Percentiles rank a stretch among this genome's conserved stretches.
phyloP scores from a whole-genome alignment of 495 filamentous ascomycete species.

The Hypoxylon trugodes region DNA sequence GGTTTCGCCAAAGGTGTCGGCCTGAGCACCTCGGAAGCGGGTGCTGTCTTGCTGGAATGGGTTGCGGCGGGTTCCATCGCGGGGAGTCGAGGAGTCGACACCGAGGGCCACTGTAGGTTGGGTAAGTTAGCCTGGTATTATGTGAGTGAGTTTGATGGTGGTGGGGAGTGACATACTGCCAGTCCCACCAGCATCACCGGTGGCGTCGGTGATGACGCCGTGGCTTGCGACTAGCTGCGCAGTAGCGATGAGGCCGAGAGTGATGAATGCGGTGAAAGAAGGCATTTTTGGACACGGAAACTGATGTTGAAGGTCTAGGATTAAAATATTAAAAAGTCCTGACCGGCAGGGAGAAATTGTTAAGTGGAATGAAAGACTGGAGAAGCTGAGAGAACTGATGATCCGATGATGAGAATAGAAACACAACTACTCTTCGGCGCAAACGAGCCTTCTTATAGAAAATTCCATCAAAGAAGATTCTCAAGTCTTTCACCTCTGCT shows the following conservation, averaged over 20 bases:
- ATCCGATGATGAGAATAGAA: conserved; percentile 25
- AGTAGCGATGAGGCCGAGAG: conserved; percentile 43
- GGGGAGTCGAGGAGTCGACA: conserved; percentile 59
- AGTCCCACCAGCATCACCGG: conserved; percentile 58
- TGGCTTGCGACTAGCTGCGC: conserved; percentile 55
- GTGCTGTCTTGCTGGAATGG: conserved; percentile 65
- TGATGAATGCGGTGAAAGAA: conserved; percentile 42
- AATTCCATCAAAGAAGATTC: conserved; percentile 10
- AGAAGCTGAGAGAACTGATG: conserved; percentile 19
- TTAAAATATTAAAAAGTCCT: conserved; percentile 31
- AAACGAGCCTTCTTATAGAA: conserved; percentile 36
- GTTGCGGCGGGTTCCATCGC: conserved; percentile 58
- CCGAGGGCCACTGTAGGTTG: conserved; percentile 47
- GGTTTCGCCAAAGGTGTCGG: conserved; percentile 56
- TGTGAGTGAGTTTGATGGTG: background rate
- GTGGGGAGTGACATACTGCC: conserved; percentile 43
- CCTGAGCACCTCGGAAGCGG: conserved; percentile 55
- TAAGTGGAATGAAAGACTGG: conserved; percentile 9
- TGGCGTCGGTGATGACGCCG: conserved; percentile 57
- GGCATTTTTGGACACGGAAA: conserved; percentile 38
- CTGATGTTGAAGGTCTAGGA: background rate
- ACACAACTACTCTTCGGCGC: conserved; percentile 14
- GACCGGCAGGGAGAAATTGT: conserved; percentile 43
- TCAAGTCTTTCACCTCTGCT: background rate
- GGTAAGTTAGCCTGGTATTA: background rate